These are phyloP conservation scores for Harringtonia lauricola DNA, from an alignment of 2,329 filamentous ascomycete genomes.

Conservation along the genomic window DNA sequence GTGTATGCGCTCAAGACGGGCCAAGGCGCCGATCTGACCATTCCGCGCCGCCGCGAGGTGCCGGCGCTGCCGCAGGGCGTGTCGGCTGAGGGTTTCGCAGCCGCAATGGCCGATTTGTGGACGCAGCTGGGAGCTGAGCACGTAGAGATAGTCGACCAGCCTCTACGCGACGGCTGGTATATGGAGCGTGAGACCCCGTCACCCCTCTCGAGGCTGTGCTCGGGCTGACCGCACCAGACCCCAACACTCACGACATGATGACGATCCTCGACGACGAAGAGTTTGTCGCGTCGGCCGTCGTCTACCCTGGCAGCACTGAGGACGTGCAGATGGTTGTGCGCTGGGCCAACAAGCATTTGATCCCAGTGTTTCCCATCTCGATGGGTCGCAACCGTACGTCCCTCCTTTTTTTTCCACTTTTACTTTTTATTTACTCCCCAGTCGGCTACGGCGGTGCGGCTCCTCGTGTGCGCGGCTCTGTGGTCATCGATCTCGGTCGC, in stretches of 20 bases:
- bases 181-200: slow-evolving; percentile 21
- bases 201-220: no score
- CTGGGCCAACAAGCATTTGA: slow-evolving; percentile 22
- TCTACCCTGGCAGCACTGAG: slow-evolving; percentile 19
- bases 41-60: slow-evolving; percentile 15
- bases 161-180: slow-evolving; percentile 27
- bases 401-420: neutral
- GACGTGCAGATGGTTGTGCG: slow-evolving; percentile 21
- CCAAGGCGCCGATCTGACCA: slow-evolving; percentile 14
- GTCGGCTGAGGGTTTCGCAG: slow-evolving; percentile 17
- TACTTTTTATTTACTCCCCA: neutral
- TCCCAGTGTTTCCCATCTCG: slow-evolving; percentile 26
- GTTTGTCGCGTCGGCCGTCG: slow-evolving; percentile 31
- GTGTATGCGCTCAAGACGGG: slow-evolving; percentile 21
- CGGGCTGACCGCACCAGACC: slow-evolving; percentile 15
- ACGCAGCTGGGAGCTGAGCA: slow-evolving; percentile 23
- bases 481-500: slow-evolving; percentile 28
- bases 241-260: slow-evolving; percentile 30
- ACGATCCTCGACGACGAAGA: slow-evolving; percentile 31
- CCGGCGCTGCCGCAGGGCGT: slow-evolving; percentile 28
- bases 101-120: slow-evolving; percentile 24
- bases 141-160: slow-evolving; percentile 29
- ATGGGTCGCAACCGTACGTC: slow-evolving; percentile 23
- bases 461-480: slow-evolving; percentile 28
- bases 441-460: slow-evolving; percentile 32